Evolutionary conservation across 2,329 filamentous ascomycete genomes (phyloP).

Genomic region (Nothopassalora personata): DNA sequence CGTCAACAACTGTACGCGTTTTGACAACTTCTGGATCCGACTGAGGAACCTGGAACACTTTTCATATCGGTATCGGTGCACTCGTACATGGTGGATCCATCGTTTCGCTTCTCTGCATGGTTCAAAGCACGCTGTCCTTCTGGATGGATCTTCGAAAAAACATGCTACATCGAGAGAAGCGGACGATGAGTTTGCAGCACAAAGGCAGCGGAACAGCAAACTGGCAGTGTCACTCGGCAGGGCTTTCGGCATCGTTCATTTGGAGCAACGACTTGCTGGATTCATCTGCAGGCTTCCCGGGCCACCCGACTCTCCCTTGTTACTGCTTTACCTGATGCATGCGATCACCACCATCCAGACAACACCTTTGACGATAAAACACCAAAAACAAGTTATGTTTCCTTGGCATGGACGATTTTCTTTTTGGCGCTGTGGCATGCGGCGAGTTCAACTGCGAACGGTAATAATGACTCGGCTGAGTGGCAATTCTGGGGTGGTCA

Average conservation of each 20-base stretch:
- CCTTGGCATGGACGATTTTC: conserved; percentile 3
- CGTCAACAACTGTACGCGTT: conserved; percentile 14
- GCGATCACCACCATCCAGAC: background rate
- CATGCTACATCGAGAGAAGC: conserved; percentile 15
- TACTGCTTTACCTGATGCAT: background rate
- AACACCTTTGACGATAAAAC: background rate
- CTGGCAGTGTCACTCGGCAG: conserved; percentile 39
- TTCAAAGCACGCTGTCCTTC: conserved; percentile 5
- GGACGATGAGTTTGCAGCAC: conserved; percentile 5
- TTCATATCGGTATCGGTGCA: conserved; percentile 32
- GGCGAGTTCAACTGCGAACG: background rate
- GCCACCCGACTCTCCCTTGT: conserved; percentile 12
- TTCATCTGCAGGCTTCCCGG: conserved; percentile 19
- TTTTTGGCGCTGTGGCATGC: background rate
- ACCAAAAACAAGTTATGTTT: conserved; percentile 5
- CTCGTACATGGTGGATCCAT: conserved; percentile 25
- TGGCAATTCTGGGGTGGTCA: background rate
- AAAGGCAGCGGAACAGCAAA: conserved; percentile 19
- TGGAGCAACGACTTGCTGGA: conserved; percentile 16
- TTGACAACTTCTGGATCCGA: conserved; percentile 14
- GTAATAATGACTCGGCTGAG: conserved; percentile 1
- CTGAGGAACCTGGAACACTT: conserved; percentile 17
- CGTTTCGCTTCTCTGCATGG: conserved; percentile 26
- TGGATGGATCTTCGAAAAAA: conserved; percentile 1
- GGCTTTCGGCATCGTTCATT: conserved; percentile 30